A percentile compares a stretch with the other conserved stretches of the same genome.
Conservation (phyloP, 148 eudicot genomes). For the Vaccinium corymbosum region DNA sequence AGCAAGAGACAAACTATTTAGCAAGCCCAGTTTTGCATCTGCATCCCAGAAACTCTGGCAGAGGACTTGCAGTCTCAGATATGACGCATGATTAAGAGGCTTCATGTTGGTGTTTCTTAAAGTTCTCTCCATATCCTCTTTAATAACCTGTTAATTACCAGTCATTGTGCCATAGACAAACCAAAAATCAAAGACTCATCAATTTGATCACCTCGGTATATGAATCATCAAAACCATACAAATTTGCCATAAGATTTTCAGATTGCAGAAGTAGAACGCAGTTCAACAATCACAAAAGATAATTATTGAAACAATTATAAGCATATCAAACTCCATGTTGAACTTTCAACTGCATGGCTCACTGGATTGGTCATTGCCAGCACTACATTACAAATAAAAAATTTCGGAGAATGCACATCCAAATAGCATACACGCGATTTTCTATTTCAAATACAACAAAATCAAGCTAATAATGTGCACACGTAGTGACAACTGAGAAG, state of each 20-base stretch:
- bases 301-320: background rate
- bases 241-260: background rate
- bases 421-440: conserved; percentile 6
- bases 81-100: conserved; percentile 86
- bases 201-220: conserved; percentile 4
- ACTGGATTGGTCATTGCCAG: conserved; percentile 1
- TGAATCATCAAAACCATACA: background rate
- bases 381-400: background rate
- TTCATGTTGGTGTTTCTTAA: conserved; percentile 89
- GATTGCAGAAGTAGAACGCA: conserved; percentile 1
- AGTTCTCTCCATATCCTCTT: conserved; percentile 81
- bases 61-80: conserved; percentile 78
- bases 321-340: conserved; percentile 13
- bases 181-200: background rate
- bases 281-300: background rate
- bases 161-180: conserved; percentile 1
- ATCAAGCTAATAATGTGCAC: background rate
- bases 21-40: conserved; percentile 70
- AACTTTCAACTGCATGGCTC: background rate
- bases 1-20: conserved; percentile 54
- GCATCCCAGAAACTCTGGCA: conserved; percentile 85
- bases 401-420: background rate
- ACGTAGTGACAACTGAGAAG: background rate
- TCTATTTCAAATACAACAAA: background rate
- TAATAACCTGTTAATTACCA: conserved; percentile 58